Conservation (phyloP, 192 early-diverging fungal genomes). For the Allomyces arbusculus region DNA sequence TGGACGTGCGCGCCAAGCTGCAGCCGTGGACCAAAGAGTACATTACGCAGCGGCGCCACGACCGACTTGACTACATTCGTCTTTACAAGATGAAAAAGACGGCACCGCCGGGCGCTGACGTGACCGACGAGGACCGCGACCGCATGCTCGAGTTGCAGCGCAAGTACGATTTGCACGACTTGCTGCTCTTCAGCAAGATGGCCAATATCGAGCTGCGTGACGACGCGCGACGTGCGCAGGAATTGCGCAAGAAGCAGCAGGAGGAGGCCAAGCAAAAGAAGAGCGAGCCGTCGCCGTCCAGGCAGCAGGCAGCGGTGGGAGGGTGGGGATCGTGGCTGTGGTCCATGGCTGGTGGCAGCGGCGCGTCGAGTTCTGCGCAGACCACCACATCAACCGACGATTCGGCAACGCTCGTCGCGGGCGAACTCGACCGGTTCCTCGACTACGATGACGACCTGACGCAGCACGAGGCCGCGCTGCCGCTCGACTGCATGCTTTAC, state of each 20-base stretch:
- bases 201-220: constrained; percentile 43
- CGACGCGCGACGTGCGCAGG: not conserved
- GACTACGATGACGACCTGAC: not conserved
- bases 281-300: too few species aligned
- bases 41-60: constrained; percentile 57
- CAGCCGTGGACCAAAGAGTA: constrained; percentile 67
- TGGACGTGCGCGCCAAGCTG: constrained; percentile 73
- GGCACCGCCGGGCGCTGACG: not conserved
- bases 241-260: too few species aligned
- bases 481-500: not conserved
- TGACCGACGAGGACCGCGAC: constrained; percentile 18
- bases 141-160: constrained; percentile 48
- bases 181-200: constrained; percentile 60
- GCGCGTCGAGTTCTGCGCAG: too few species aligned
- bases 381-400: too few species aligned
- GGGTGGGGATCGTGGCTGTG: too few species aligned
- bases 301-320: too few species aligned
- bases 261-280: too few species aligned
- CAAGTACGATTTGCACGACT: constrained; percentile 69
- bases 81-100: constrained; percentile 31
- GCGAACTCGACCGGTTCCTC: not conserved
- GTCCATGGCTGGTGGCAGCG: too few species aligned
- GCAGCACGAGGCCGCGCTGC: not conserved
- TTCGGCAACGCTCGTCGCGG: too few species aligned
- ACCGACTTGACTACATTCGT: constrained; percentile 54